Evolutionary conservation across 2,329 filamentous ascomycete species (phyloP).

Genomic region (Teratosphaeria zuluensis): DNA sequence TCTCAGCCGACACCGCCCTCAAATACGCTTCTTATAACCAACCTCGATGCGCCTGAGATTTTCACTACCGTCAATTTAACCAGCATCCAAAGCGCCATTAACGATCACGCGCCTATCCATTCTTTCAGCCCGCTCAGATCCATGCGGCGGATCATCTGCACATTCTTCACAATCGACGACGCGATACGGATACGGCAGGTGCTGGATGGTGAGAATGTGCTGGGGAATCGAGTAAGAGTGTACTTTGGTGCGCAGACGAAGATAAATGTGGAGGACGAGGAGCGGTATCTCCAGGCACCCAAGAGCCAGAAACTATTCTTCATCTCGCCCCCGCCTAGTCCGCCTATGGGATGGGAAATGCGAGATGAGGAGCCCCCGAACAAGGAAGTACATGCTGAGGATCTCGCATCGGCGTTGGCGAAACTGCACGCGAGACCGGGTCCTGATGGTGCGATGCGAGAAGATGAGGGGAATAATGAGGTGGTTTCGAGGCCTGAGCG

Average conservation of each 20-base stretch:
- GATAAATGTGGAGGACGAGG: slow-evolving; percentile 28
- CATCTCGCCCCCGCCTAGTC: slow-evolving; percentile 54
- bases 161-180: slow-evolving; percentile 61
- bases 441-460: slow-evolving; percentile 21
- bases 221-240: slow-evolving; percentile 59
- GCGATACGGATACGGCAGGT: slow-evolving; percentile 61
- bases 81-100: slow-evolving; percentile 62
- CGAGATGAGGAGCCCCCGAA: slow-evolving; percentile 55
- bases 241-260: slow-evolving; percentile 50
- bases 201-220: slow-evolving; percentile 64
- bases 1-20: slow-evolving; percentile 63
- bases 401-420: slow-evolving; percentile 48
- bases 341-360: slow-evolving; percentile 57
- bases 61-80: slow-evolving; percentile 67
- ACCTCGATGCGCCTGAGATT: slow-evolving; percentile 62
- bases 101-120: slow-evolving; percentile 60
- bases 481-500: background rate
- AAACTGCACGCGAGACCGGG: slow-evolving; percentile 38
- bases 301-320: slow-evolving; percentile 55
- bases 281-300: slow-evolving; percentile 44
- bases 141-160: slow-evolving; percentile 71
- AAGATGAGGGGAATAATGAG: slow-evolving; percentile 10
- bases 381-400: slow-evolving; percentile 54
- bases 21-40: slow-evolving; percentile 79
- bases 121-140: slow-evolving; percentile 73